These are phyloP conservation scores for Schoenoplectus tabernaemontani DNA, from an alignment of 202 grass and related monocot genomes.

Conservation along the genomic window DNA sequence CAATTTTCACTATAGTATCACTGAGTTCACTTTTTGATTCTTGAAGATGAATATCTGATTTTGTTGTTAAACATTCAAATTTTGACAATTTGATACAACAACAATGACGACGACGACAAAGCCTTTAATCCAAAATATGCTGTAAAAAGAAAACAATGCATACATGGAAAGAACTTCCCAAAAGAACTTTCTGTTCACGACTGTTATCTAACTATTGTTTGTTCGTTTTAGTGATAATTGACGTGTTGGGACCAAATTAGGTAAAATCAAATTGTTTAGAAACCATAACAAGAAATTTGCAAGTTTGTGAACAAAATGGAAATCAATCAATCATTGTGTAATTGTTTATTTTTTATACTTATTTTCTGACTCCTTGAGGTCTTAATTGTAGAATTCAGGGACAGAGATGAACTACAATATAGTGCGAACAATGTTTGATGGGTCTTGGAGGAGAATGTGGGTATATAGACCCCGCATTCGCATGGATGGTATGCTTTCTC, in stretches of 20 bases:
- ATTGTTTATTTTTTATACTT: neutral
- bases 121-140: no score
- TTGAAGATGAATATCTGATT: constrained; percentile 11
- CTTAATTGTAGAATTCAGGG: constrained; percentile 50
- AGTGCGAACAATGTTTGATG: constrained; percentile 50
- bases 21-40: neutral
- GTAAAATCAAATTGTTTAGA: neutral
- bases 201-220: neutral
- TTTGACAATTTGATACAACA: neutral
- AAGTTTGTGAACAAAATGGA: neutral
- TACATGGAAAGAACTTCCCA: neutral
- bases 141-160: neutral
- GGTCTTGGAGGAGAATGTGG: constrained; percentile 99
- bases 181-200: constrained; percentile 8
- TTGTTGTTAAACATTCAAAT: constrained; percentile 1
- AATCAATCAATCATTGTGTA: neutral
- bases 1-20: neutral
- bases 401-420: constrained; percentile 64
- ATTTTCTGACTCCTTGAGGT: neutral
- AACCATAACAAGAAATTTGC: neutral
- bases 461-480: constrained; percentile 72
- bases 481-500: constrained; percentile 55
- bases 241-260: neutral
- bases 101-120: no score
- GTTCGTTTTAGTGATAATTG: neutral